Conservation (phyloP, 805 yeast species). For the Debaryomyces prosopidis region DNA sequence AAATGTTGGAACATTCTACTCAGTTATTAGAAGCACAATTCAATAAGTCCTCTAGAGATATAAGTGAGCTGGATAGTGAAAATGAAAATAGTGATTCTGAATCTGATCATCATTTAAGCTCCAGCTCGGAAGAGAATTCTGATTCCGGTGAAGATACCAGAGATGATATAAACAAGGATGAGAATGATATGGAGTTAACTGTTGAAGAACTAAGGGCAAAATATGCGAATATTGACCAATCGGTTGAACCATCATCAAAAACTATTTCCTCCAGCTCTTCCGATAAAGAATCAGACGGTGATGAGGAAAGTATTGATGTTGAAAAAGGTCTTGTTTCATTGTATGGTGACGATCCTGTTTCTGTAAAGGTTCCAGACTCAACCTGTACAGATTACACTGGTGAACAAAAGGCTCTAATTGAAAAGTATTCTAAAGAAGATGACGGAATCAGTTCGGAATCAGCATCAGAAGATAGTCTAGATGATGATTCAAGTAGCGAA, state of each 20-base stretch:
- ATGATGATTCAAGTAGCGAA: slow-evolving; percentile 14
- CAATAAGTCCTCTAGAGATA: slow-evolving; percentile 38
- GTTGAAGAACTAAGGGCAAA: slow-evolving; percentile 58
- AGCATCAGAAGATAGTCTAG: slow-evolving; percentile 15
- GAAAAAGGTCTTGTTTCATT: slow-evolving; percentile 29
- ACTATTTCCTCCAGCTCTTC: background rate
- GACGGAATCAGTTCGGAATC: slow-evolving; percentile 4
- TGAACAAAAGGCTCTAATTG: slow-evolving; percentile 32
- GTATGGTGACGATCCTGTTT: slow-evolving; percentile 22
- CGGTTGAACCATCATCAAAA: background rate
- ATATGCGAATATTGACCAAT: slow-evolving; percentile 38
- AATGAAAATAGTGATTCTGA: slow-evolving; percentile 15
- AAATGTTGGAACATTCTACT: slow-evolving; percentile 89
- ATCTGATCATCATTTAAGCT: slow-evolving; percentile 19
- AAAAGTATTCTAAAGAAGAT: slow-evolving; percentile 10
- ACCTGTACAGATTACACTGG: slow-evolving; percentile 27
- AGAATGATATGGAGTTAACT: slow-evolving; percentile 50
- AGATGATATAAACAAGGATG: slow-evolving; percentile 3
- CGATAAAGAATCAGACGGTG: background rate
- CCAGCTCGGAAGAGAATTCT: slow-evolving; percentile 15
- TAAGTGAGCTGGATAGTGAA: slow-evolving; percentile 4
- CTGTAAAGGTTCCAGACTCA: slow-evolving; percentile 13
- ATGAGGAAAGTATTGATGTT: slow-evolving; percentile 7
- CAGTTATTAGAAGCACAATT: slow-evolving; percentile 85
- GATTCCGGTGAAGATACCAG: slow-evolving; percentile 17